Evolutionary conservation across 768 basidiomycete species (phyloP).

Genomic region (Boletus sp.): DNA sequence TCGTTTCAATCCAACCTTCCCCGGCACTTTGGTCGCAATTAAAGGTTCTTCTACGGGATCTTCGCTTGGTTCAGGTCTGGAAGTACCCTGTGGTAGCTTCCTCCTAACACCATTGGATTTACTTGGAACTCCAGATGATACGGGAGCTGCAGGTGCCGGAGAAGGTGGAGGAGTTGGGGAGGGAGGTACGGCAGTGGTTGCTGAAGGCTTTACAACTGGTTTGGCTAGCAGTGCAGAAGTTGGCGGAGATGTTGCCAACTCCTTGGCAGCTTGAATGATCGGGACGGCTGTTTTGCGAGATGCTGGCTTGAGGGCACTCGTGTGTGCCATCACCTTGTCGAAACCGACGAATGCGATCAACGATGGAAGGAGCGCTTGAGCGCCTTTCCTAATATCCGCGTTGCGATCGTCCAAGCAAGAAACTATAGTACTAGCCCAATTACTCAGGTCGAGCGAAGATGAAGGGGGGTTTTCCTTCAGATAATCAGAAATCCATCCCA

Average conservation of each 20-base stretch:
- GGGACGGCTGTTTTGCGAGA: constrained; percentile 82
- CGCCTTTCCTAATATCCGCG: constrained; percentile 88
- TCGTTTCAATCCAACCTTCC: constrained; percentile 45
- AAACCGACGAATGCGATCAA: constrained; percentile 76
- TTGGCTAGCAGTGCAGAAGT: constrained; percentile 31
- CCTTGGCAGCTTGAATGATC: constrained; percentile 82
- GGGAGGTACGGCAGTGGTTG: constrained; percentile 19
- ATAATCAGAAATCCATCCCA: constrained; percentile 81
- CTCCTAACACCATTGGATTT: constrained; percentile 69
- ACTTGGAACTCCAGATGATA: constrained; percentile 26
- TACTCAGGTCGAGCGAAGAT: constrained; percentile 61
- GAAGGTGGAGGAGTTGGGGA: constrained; percentile 44
- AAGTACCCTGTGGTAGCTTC: constrained; percentile 63
- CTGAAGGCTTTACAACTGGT: constrained; percentile 25
- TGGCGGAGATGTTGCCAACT: constrained; percentile 35
- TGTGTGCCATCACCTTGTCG: constrained; percentile 83
- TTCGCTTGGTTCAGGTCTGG: constrained; percentile 43
- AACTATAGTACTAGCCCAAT: constrained; percentile 65
- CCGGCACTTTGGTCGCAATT: constrained; percentile 32
- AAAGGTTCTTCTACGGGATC: constrained; percentile 37
- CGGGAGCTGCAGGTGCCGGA: constrained; percentile 40
- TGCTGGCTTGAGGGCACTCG: constrained; percentile 86
- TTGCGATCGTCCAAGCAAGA: constrained; percentile 87
- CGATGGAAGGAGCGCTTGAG: constrained; percentile 75
- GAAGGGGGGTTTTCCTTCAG: constrained; percentile 62